Conservation (phyloP, 495 filamentous ascomycete species). For the Chlorociboria aeruginascens region DNA sequence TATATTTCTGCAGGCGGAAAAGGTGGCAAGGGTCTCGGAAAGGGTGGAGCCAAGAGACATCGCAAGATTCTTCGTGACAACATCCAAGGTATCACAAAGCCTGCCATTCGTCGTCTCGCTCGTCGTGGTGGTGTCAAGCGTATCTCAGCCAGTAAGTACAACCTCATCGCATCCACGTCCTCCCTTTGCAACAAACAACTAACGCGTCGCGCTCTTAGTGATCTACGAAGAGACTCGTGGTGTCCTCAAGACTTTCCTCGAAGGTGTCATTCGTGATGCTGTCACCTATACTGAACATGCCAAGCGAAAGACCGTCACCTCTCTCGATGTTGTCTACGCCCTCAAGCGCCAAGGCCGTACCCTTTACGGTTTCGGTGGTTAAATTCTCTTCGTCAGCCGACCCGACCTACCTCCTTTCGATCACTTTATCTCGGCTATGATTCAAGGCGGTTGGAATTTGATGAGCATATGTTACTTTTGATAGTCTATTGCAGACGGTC, state of each 20-base stretch:
- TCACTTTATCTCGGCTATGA: slow-evolving; percentile 7
- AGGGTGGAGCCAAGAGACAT: slow-evolving; percentile 82
- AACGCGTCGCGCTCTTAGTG: slow-evolving; percentile 33
- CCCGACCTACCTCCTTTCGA: slow-evolving; percentile 10
- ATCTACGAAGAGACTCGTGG: slow-evolving; percentile 99
- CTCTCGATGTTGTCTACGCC: slow-evolving; percentile 89
- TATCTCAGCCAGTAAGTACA: slow-evolving; percentile 73
- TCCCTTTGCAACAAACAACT: not conserved
- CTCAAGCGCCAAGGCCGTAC: slow-evolving; percentile 93
- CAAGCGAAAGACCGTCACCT: slow-evolving; percentile 68
- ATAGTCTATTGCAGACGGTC: slow-evolving; percentile 23
- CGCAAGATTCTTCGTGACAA: slow-evolving; percentile 99
- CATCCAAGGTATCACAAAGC: slow-evolving; percentile 99
- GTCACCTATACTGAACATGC: slow-evolving; percentile 61
- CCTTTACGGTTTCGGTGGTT: slow-evolving; percentile 98
- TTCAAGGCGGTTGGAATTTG: slow-evolving; percentile 3
- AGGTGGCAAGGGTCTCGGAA: slow-evolving; percentile 93
- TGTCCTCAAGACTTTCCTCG: slow-evolving; percentile 99
- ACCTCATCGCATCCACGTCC: not conserved
- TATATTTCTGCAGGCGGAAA: slow-evolving; percentile 56
- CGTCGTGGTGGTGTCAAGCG: slow-evolving; percentile 99
- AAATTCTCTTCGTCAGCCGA: slow-evolving; percentile 8
- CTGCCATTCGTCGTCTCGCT: slow-evolving; percentile 98
- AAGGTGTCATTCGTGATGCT: slow-evolving; percentile 98
- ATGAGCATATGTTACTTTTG: slow-evolving; percentile 21